phyloP scores from a whole-genome alignment of 345 rosid species.

The Salix viminalis region DNA sequence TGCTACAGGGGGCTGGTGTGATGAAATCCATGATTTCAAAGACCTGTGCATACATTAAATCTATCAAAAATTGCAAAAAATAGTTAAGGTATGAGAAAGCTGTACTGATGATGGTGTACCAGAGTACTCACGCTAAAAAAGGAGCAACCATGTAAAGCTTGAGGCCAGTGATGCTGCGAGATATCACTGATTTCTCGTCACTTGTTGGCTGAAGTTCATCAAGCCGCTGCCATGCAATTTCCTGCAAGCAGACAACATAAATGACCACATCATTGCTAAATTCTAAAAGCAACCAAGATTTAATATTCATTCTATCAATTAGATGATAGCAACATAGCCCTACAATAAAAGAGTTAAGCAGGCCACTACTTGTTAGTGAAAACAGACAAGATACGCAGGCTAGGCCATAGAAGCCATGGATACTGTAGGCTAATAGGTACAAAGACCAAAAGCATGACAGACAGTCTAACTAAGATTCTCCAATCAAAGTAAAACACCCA shows the following conservation, averaged over 20 bases:
- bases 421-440: too few species aligned
- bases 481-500: background rate
- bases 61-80: background rate
- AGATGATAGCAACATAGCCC: too few species aligned
- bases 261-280: background rate
- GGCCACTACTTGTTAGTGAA: background rate
- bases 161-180: slow-evolving; percentile 77
- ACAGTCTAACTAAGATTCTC: background rate
- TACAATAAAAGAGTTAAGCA: too few species aligned
- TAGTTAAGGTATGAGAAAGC: background rate
- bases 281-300: background rate
- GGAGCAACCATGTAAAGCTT: slow-evolving; percentile 99
- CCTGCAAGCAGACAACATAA: slow-evolving; percentile 45
- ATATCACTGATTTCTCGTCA: slow-evolving; percentile 51
- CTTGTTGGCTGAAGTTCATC: slow-evolving; percentile 82
- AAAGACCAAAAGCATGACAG: background rate
- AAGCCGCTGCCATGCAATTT: slow-evolving; percentile 89
- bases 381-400: background rate
- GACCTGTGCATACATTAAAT: slow-evolving; percentile 43
- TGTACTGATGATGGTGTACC: background rate
- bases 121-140: slow-evolving; percentile 65
- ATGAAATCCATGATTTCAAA: slow-evolving; percentile 65
- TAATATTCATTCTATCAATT: background rate
- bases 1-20: slow-evolving; percentile 53
- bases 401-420: background rate